These are phyloP conservation scores for Fusarium gaditjirri DNA, from an alignment of 2,329 filamentous ascomycete genomes.

Conservation along the genomic window DNA sequence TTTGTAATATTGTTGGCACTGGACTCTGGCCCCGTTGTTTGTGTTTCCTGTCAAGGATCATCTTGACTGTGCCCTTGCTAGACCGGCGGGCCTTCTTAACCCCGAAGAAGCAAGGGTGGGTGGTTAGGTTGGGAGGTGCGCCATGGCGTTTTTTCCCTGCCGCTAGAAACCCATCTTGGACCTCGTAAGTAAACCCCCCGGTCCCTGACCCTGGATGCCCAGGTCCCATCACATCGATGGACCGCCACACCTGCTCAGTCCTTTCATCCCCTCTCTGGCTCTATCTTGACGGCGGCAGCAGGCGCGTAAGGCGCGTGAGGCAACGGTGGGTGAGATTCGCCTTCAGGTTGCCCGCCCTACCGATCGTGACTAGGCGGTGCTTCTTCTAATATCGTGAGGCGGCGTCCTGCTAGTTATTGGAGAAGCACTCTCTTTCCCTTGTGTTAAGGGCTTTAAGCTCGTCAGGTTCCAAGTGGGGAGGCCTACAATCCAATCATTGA, in stretches of 20 bases:
- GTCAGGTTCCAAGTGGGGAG: conserved; percentile 38
- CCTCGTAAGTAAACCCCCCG: conserved; percentile 11
- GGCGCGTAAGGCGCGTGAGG: conserved; percentile 42
- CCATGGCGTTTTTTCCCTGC: conserved; percentile 22
- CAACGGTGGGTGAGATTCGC: conserved; percentile 37
- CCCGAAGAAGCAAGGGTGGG: conserved; percentile 19
- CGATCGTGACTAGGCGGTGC: conserved; percentile 29
- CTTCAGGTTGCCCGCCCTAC: conserved; percentile 39
- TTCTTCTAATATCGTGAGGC: conserved; percentile 39
- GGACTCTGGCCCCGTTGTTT: conserved; percentile 12
- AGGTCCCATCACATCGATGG: conserved; percentile 19
- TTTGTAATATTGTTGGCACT: conserved; percentile 39
- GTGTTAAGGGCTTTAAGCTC: conserved; percentile 38
- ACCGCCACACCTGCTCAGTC: conserved; percentile 7
- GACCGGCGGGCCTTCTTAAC: neutral
- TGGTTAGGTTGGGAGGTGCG: conserved; percentile 3
- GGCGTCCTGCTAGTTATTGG: conserved; percentile 37
- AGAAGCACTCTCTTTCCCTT: conserved; percentile 29
- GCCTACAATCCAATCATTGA: conserved; percentile 39
- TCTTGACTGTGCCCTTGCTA: conserved; percentile 9
- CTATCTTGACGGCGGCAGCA: conserved; percentile 24
- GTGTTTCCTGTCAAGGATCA: conserved; percentile 20
- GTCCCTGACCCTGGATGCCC: neutral
- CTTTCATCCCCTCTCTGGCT: conserved; percentile 10
- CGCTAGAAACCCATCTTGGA: conserved; percentile 14